Percentiles rank a stretch among this genome's conserved stretches.
Evolutionary conservation across 306 rosid species (phyloP).

Genomic region (Styphnolobium japonicum): DNA sequence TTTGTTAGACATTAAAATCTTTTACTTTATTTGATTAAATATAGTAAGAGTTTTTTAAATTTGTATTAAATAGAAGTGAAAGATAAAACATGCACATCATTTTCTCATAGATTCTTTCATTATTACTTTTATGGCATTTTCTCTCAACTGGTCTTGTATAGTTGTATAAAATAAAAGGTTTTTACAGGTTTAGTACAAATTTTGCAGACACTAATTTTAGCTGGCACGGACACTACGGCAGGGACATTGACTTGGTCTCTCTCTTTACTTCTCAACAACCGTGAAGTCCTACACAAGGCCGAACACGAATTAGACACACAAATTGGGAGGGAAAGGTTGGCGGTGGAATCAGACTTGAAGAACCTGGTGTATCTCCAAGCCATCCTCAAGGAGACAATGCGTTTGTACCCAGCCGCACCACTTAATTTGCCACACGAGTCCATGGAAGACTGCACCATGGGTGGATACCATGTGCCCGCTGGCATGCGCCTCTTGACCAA

Average conservation of each 20-base stretch:
- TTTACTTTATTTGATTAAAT: too few relatives aligned
- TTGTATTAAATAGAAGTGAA: too few relatives aligned
- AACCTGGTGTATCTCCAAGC: conserved; percentile 47
- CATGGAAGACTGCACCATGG: conserved; percentile 43
- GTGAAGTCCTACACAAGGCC: conserved; percentile 17
- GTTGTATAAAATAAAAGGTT: background rate
- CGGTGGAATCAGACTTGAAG: conserved; percentile 29
- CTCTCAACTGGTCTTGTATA: background rate
- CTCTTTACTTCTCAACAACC: conserved; percentile 32
- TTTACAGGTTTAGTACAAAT: background rate
- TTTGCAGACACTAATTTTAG: conserved; percentile 27
- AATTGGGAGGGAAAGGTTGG: conserved; percentile 4
- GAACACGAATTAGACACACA: conserved; percentile 26
- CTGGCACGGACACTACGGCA: conserved; percentile 26
- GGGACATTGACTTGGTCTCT: conserved; percentile 38
- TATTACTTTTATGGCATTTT: background rate
- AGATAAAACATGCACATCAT: too few relatives aligned
- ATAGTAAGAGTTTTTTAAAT: too few relatives aligned
- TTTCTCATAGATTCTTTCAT: too few relatives aligned
- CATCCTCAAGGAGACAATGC: conserved; percentile 47
- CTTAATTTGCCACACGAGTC: conserved; percentile 33
- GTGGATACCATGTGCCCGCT: conserved; percentile 32
- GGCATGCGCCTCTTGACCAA: conserved; percentile 51
- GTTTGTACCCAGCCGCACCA: conserved; percentile 52
- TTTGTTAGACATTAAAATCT: too few relatives aligned